Evolutionary conservation across 805 yeast species (phyloP).

Genomic region (Osmozyma mogii): DNA sequence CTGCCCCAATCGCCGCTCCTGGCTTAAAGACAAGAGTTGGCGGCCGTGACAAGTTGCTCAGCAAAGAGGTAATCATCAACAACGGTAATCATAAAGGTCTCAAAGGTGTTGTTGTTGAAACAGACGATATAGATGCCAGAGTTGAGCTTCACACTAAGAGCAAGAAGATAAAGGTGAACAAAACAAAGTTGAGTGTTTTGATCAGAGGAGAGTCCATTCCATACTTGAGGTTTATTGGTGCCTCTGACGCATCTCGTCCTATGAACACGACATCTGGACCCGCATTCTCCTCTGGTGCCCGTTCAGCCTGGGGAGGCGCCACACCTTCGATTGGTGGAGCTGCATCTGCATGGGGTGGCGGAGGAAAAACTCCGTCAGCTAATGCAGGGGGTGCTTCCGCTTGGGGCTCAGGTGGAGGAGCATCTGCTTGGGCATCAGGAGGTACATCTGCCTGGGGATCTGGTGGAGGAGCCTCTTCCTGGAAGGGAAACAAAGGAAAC

Average conservation of each 20-base stretch:
- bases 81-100: constrained; percentile 94
- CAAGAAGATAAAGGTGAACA: constrained; percentile 79
- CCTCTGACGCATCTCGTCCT: constrained; percentile 20
- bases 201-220: constrained; percentile 67
- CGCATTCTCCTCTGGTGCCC: constrained; percentile 34
- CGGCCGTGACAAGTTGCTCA: constrained; percentile 76
- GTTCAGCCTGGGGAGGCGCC: constrained; percentile 48
- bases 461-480: constrained; percentile 11
- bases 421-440: constrained; percentile 19
- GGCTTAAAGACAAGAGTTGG: constrained; percentile 44
- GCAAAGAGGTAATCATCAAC: constrained; percentile 77
- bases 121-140: constrained; percentile 85
- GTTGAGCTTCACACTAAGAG: constrained; percentile 90
- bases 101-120: constrained; percentile 87
- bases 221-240: constrained; percentile 70
- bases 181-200: constrained; percentile 64
- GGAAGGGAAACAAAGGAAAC: constrained; percentile 6
- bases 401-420: constrained; percentile 38
- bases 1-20: constrained; percentile 29
- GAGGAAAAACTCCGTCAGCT: constrained; percentile 9
- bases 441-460: constrained; percentile 28
- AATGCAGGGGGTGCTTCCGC: constrained; percentile 26
- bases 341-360: constrained; percentile 20
- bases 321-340: constrained; percentile 17
- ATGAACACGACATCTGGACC: constrained; percentile 19